Base-by-base conservation (phyloP, 306 rosid species). In the Coriaria nepalensis region DNA sequence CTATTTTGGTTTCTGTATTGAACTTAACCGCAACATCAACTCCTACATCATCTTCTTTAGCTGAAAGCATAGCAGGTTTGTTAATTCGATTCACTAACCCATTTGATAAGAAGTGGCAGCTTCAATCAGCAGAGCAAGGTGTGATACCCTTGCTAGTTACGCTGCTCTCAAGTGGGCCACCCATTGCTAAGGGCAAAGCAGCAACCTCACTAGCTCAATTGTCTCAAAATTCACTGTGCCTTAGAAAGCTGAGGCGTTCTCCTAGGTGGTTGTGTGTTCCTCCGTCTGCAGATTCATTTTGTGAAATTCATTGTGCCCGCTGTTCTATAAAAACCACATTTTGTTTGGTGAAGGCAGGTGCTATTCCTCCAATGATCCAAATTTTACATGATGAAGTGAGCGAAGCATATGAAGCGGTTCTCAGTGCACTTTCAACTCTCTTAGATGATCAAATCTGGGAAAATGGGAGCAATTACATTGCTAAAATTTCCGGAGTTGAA, bases 331-430 rank as follows among this genome's bases (percentile, higher is more conserved):
- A 78, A 42, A 72, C 67, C 53, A 78, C 94, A 54, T 78, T 83
- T 50, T 87, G 96, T 67, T 51, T 87, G 60, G 93, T 80, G 33
- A 87, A 87, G 63, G 88, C 93, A 0, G 72, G 67, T 9, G 96
- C 96, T 13, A 52, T 87, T 37, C 40, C 77, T 54, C 79, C 71
- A 4, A 64, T 83, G 46, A 63, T 87, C 59, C 71, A 72, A 60
- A 61, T 80, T 37, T 59, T 87, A 68, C 82, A 75, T 64, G 79
- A 86, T 38, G 43, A 64, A 5, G 94, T 76, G 43, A 63, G 66
- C 59, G 86, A 70, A 66, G 94, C 70, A 4, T 86, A 73, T 57
- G 96, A 76, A 72, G 76, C 88, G 14, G 79, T 81, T 35, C 78
- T 87, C 10, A 36, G 49, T 20, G 81, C 87, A 6, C 73, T 87